Base-by-base conservation (phyloP, 441 rosid species). In the Sinapis alba region DNA sequence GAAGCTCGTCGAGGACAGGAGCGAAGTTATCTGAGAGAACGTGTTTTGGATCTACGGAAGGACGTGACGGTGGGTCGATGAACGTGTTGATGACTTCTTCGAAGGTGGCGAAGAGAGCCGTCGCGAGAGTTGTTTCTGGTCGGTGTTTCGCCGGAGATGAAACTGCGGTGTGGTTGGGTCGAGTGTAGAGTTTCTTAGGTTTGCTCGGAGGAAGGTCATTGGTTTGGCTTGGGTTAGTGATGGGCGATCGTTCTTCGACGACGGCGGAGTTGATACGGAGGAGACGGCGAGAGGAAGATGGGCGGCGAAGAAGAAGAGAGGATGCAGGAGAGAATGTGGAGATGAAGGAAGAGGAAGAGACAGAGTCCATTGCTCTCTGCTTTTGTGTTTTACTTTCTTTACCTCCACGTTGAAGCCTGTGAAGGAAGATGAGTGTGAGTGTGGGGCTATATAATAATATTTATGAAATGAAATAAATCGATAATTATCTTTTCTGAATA, bases 1-100 rank as follows among this genome's bases (percentile, higher is more conserved):
- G 92, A 28, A 94, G 93, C 83, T 94, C 98, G 5, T 83, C 83
- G 50, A 69, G 75, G 0, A 94, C 94, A 0, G 97, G 97, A 58
- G 96, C 88, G 65, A 90, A 92, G 87, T 94, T 92, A 16, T 82
- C 70, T 1, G 87, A 75, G 34, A 94, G 90, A 0, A 87, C 90
- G 41, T 78, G 69, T 63, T 82, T 82, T 0, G 97, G 99, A 78
- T 94, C 97, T 0, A 90, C 86, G 0, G 90, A 86, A 7, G 86
- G 84, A 30, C 84, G 82, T 50, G 83, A 6, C 0, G 97, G 97
- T 21, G 99, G 95, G 73, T 89, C 97, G 27, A 92, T 79, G 69
- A 89, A 89, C 68, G 77, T 86, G 86, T 90, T 86, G 78, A 92
- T 86, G 34, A 90, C 68, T 13, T 85, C 79, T 53, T 89, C 97